Evolutionary conservation across 2,329 filamentous ascomycete species (phyloP).

Genomic region (Pseudogymnoascus sp.): DNA sequence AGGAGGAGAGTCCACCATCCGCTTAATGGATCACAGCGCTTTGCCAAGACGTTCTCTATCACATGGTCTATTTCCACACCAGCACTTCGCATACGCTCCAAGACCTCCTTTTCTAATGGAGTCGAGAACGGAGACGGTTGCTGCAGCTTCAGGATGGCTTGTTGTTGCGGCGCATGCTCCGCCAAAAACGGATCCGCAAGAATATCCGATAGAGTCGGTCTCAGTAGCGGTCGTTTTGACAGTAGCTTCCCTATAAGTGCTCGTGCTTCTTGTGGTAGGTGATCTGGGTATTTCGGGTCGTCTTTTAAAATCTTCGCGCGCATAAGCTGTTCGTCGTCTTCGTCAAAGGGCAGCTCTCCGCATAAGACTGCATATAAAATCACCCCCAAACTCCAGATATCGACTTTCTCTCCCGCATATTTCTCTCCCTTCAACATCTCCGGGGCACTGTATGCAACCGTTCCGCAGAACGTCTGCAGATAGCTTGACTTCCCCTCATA

Average conservation of each 20-base stretch:
- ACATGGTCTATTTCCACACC: conserved; percentile 92
- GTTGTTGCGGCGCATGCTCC: conserved; percentile 79
- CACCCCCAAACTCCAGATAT: conserved; percentile 86
- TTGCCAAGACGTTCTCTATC: conserved; percentile 85
- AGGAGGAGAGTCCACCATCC: conserved; percentile 95
- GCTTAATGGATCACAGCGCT: conserved; percentile 80
- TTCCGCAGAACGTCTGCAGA: conserved; percentile 94
- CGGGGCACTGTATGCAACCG: conserved; percentile 92
- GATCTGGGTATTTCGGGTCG: conserved; percentile 77
- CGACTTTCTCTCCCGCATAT: conserved; percentile 95
- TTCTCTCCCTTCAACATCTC: conserved; percentile 99
- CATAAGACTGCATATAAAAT: conserved; percentile 76
- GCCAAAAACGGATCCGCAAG: conserved; percentile 79
- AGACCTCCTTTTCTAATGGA: conserved; percentile 75
- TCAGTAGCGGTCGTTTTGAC: conserved; percentile 78
- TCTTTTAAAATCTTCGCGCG: conserved; percentile 76
- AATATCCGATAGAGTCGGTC: conserved; percentile 77
- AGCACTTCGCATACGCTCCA: conserved; percentile 86
- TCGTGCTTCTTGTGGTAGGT: conserved; percentile 68
- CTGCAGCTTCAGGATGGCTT: conserved; percentile 76
- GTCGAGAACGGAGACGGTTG: conserved; percentile 79
- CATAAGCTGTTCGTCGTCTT: conserved; percentile 84
- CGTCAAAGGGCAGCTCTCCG: conserved; percentile 88
- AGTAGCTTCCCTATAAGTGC: conserved; percentile 71
- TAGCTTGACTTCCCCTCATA: conserved; percentile 94